These are phyloP conservation scores for Deinandra increscens DNA, from an alignment of 129 eudicot species.

Conservation along the genomic window DNA sequence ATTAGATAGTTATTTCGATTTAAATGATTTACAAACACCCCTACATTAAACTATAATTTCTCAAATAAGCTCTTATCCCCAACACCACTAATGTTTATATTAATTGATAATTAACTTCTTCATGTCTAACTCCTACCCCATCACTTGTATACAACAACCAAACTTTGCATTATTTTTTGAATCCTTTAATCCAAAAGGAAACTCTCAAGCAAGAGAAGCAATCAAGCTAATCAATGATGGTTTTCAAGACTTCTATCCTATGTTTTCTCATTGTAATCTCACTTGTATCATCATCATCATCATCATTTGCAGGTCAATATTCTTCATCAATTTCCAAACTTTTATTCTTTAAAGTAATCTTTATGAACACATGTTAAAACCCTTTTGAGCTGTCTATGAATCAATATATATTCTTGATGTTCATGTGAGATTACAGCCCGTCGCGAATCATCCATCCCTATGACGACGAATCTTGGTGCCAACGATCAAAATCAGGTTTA, in stretches of 20 bases:
- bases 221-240: slow-evolving; percentile 37
- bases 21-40: not conserved
- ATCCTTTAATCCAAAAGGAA: slow-evolving; percentile 27
- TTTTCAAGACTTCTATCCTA: slow-evolving; percentile 43
- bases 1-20: not conserved
- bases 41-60: not conserved
- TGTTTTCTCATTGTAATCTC: slow-evolving; percentile 59
- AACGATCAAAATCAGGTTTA: slow-evolving; percentile 28
- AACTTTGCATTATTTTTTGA: slow-evolving; percentile 36
- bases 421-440: slow-evolving; percentile 18
- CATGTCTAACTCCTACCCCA: slow-evolving; percentile 9
- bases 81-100: slow-evolving; percentile 33
- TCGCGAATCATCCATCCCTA: slow-evolving; percentile 39
- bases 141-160: slow-evolving; percentile 33
- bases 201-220: slow-evolving; percentile 27
- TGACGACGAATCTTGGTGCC: slow-evolving; percentile 25
- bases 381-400: slow-evolving; percentile 21
- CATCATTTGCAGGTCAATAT: slow-evolving; percentile 59
- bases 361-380: slow-evolving; percentile 16
- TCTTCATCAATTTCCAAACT: not conserved
- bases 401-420: slow-evolving; percentile 16
- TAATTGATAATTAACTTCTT: slow-evolving; percentile 23
- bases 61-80: slow-evolving; percentile 32
- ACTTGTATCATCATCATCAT: slow-evolving; percentile 42
- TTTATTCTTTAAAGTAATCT: slow-evolving; percentile 10